Base-by-base conservation (phyloP, 345 rosid species). In the Arabis alpina region DNA sequence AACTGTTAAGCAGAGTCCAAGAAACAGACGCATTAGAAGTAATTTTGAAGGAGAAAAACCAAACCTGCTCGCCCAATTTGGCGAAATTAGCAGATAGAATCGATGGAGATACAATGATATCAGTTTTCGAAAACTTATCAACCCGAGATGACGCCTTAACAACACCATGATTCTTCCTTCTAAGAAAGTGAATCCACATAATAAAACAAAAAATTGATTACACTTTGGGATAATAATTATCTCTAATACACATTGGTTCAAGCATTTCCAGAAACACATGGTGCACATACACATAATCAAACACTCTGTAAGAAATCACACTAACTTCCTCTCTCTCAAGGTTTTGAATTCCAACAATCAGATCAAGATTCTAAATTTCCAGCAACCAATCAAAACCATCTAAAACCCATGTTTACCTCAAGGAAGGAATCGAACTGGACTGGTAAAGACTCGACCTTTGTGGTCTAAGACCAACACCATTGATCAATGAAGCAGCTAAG, bases 41-140 rank as follows among this genome's bases (percentile, higher is more conserved):
- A 14, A 65, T n/a, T 34, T 41, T 51, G 45, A 56, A 68, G 57
- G 36, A 55, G 10, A 3, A 44, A 72, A 57, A 43, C 16, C 41
- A 61, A 70, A 87, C 94, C 93, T 89, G 98, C 68, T 92, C 96
- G 30, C 98, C 93, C 75, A 92, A 73, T 79, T 88, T 92, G 0
- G 96, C 11, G 41, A 92, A 89, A 70, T 92, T 89, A 41, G 96
- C 96, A 19, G 96, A 89, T 62, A 88, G 88, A 74, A 92, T 92
- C 6, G 96, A 89, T 54, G 96, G 98, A 74, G 96, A 89, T 50
- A 92, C 88, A 54, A 92, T 84, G 70, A 92, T 77, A 76, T 89
- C 89, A 58, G 76, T 86, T 81, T 92, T 92, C 16, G 92, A 92
- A 88, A 84, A 92, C 83, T 86, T 89, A 76, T 89, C 98, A 40